Conservation (phyloP, 768 basidiomycete genomes). For the Collybia mongolica region DNA sequence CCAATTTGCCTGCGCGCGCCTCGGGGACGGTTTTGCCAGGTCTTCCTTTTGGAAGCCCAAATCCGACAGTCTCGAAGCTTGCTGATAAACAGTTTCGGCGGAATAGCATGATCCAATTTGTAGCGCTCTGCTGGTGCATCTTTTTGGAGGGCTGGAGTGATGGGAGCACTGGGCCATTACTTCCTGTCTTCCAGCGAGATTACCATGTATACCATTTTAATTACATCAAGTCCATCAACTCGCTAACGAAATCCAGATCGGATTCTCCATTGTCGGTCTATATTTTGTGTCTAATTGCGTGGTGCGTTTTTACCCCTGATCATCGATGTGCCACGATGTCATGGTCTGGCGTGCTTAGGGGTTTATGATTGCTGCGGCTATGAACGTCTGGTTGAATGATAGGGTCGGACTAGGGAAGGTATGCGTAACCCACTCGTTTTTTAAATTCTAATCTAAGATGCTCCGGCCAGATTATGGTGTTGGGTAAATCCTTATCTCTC, state of each 20-base stretch:
- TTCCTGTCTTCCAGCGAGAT: slow-evolving; percentile 23
- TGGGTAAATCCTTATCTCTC: slow-evolving; percentile 11
- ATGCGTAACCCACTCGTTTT: background rate
- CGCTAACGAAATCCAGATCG: slow-evolving; percentile 25
- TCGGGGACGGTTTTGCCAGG: background rate
- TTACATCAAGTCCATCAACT: background rate
- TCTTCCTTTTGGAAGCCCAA: background rate
- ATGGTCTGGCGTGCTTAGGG: slow-evolving; percentile 29
- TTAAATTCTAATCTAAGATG: background rate
- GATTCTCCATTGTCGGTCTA: slow-evolving; percentile 47
- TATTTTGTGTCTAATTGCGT: slow-evolving; percentile 39
- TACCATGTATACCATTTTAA: slow-evolving; percentile 18
- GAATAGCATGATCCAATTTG: slow-evolving; percentile 31
- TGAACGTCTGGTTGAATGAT: slow-evolving; percentile 47
- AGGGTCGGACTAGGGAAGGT: slow-evolving; percentile 49
- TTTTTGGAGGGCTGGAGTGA: slow-evolving; percentile 40
- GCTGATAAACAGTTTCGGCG: background rate
- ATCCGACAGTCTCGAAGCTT: background rate
- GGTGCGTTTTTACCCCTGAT: slow-evolving; percentile 16
- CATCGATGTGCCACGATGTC: too few species aligned
- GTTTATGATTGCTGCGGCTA: slow-evolving; percentile 42
- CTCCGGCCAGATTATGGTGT: slow-evolving; percentile 15
- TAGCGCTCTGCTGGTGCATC: slow-evolving; percentile 38
- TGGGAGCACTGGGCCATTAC: slow-evolving; percentile 22
- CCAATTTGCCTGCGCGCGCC: background rate